A percentile compares a stretch with the other conserved stretches of the same genome.
These are phyloP conservation scores for Forsythia suspensa DNA, from an alignment of 257 asterid species.

Conservation along the genomic window DNA sequence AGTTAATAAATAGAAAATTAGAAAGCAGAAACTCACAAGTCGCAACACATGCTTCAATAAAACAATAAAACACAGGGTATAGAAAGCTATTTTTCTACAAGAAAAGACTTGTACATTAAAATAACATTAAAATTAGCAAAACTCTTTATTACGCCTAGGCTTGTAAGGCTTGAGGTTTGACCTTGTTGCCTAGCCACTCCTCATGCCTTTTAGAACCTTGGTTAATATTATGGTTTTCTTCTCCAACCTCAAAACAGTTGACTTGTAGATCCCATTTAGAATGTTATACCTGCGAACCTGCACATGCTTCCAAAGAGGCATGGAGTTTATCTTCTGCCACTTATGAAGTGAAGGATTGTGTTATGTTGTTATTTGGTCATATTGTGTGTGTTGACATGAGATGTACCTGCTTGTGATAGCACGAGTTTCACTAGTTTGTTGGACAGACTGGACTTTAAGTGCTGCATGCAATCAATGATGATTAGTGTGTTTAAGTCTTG, in stretches of 20 bases:
- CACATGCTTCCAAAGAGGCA: not conserved
- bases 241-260: not conserved
- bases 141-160: too few species aligned
- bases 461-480: constrained; percentile 10
- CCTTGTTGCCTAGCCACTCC: too few species aligned
- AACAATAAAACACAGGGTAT: too few species aligned
- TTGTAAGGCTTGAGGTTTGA: too few species aligned
- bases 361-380: constrained; percentile 9
- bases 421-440: constrained; percentile 1
- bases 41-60: too few species aligned
- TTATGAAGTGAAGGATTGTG: not conserved
- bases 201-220: too few species aligned
- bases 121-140: too few species aligned
- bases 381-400: not conserved
- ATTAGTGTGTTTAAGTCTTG: not conserved
- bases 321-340: not conserved
- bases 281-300: not conserved
- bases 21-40: too few species aligned
- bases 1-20: too few species aligned
- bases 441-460: not conserved
- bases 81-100: too few species aligned
- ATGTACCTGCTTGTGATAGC: not conserved
- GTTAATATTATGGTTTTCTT: not conserved
- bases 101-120: too few species aligned
- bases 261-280: not conserved